Base-by-base conservation (phyloP, 352 stramenopile species). In the Phytophthora palmivora region DNA sequence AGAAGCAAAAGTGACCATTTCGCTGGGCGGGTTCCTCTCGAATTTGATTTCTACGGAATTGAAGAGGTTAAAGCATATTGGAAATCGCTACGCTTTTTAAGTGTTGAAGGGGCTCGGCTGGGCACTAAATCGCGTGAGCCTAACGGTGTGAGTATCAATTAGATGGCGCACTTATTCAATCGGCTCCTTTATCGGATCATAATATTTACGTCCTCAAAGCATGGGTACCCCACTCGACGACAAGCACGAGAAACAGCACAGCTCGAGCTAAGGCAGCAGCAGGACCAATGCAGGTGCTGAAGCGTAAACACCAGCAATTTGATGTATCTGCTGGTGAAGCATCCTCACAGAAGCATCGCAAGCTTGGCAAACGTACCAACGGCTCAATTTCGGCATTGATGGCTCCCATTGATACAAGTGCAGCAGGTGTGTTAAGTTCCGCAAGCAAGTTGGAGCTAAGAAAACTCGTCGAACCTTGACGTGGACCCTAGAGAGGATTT, bases 51-150 rank as follows among this genome's bases (percentile, higher is more conserved):
- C 24, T 51, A 70, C 10, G 52, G 38, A 38, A 49, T 59, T 4
- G 74, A 89, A 1, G 59, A 81, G 49, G 76, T 67, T 10, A 84
- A 78, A 57, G 70, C 78, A n/a, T 94, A 88, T 37, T 94, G 85
- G 85, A 87, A 89, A 8, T 73, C 79, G 3, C 58, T 94, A 26
- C 74, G 76, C n/a, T 88, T 91, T 45, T 65, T 94, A 38, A 88
- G 78, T 33, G 50, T 91, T 2, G 84, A 94, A 52, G 81, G 83
- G 1, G 85, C 73, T 45, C 75, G 70, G 21, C 47, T 92, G 37
- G 79, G 84, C 8, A 83, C 36, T 24, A 58, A 69, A 14, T 72
- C 48, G 1, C 48, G 63, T 6, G 72, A 79, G 44, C 52, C 48
- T 3, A 70, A 78, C 12, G 70, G 63, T 43, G 50, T 88, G 24